Percentiles rank a stretch among this genome's conserved stretches.
Conservation (phyloP, 2,329 filamentous ascomycete species). For the Neofusicoccum umdonicola region DNA sequence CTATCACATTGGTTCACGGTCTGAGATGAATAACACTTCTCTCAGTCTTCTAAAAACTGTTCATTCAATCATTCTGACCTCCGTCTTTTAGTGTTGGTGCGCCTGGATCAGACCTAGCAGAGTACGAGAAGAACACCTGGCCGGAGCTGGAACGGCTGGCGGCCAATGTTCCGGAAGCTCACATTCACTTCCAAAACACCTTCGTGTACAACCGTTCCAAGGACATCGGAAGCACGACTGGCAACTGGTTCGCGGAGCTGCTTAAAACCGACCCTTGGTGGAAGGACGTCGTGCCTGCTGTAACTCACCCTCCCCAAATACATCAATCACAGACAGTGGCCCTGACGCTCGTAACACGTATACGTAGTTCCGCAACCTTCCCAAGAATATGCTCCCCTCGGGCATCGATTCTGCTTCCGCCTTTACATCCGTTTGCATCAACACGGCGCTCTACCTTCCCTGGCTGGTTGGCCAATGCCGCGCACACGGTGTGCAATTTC, state of each 20-base stretch:
- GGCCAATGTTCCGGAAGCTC: conserved; percentile 69
- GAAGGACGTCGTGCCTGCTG: conserved; percentile 65
- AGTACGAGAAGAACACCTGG: conserved; percentile 46
- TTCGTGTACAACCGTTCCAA: conserved; percentile 61
- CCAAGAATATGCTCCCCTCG: conserved; percentile 53
- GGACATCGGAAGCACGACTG: conserved; percentile 56
- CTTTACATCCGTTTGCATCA: conserved; percentile 88
- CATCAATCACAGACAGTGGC: neutral
- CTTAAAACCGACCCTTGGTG: conserved; percentile 71
- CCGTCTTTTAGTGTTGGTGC: conserved; percentile 35
- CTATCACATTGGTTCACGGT: too few relatives aligned
- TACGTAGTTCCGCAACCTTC: conserved; percentile 59
- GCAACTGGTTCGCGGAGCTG: conserved; percentile 65
- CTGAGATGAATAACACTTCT: too few relatives aligned
- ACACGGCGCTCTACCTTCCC: conserved; percentile 81
- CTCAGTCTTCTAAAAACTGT: neutral
- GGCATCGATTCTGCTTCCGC: conserved; percentile 69
- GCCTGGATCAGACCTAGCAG: conserved; percentile 38
- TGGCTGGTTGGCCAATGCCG: conserved; percentile 82
- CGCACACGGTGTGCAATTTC: conserved; percentile 63
- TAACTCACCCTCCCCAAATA: conserved; percentile 35
- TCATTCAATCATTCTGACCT: neutral
- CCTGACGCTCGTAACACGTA: neutral
- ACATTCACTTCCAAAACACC: conserved; percentile 71
- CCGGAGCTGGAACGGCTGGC: conserved; percentile 43